These are phyloP conservation scores for Xerocomus brunneocitrinus DNA, from an alignment of 768 basidiomycete genomes.

Conservation along the genomic window DNA sequence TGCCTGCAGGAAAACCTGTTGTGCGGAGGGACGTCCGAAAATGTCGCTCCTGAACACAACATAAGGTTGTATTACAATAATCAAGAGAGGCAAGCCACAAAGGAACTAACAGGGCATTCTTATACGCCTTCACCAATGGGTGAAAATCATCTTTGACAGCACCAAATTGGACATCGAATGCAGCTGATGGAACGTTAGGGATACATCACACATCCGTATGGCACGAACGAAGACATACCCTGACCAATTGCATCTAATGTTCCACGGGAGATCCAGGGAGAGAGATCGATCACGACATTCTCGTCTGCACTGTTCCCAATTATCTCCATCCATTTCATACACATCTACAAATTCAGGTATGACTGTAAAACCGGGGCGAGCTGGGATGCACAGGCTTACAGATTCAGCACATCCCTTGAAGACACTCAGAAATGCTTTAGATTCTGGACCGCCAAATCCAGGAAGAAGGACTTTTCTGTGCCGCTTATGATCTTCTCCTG, in stretches of 20 bases:
- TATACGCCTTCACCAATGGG: constrained; percentile 8
- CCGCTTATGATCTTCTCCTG: constrained; percentile 45
- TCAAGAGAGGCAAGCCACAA: background rate
- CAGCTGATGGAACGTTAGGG: constrained; percentile 25
- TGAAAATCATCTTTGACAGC: constrained; percentile 9
- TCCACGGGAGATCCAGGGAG: constrained; percentile 36
- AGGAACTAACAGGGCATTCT: constrained; percentile 11
- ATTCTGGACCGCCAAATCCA: constrained; percentile 50
- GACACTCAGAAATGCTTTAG: constrained; percentile 46
- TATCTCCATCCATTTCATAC: constrained; percentile 22
- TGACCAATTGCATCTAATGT: constrained; percentile 49
- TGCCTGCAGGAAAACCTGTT: constrained; percentile 15
- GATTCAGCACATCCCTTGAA: constrained; percentile 37
- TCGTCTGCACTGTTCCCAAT: constrained; percentile 7
- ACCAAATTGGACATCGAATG: constrained; percentile 46
- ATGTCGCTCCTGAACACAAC: constrained; percentile 20
- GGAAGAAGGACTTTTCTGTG: constrained; percentile 53
- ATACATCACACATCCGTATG: background rate
- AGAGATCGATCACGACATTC: constrained; percentile 21
- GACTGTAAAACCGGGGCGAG: background rate
- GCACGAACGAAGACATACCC: constrained; percentile 26
- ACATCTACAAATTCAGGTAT: constrained; percentile 15
- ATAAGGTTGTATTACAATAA: background rate
- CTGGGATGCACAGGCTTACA: constrained; percentile 6
- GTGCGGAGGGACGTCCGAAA: constrained; percentile 15